These are phyloP conservation scores for Linum lewisii DNA, from an alignment of 345 rosid genomes.

Conservation along the genomic window DNA sequence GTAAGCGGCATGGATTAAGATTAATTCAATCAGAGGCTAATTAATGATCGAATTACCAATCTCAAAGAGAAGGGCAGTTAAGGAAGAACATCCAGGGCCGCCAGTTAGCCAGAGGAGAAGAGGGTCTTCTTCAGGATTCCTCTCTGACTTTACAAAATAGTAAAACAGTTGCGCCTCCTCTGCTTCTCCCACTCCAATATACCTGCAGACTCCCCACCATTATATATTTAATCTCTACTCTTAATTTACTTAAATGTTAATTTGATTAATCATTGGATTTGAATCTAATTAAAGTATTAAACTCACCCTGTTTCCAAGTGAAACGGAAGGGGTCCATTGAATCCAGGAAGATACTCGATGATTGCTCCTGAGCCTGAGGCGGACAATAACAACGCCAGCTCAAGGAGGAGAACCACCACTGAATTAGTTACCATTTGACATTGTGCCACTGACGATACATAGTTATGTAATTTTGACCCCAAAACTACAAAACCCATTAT, in stretches of 20 bases:
- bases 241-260: no score
- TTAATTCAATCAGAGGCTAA: no score
- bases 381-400: not conserved
- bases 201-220: not conserved
- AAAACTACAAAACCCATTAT: no score
- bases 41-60: not conserved
- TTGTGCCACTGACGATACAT: no score
- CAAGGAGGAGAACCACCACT: no score
- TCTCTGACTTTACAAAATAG: no score
- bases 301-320: conserved; percentile 6
- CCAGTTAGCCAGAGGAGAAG: conserved; percentile 1
- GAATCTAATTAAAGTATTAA: no score
- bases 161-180: conserved; percentile 1
- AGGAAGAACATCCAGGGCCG: conserved; percentile 2
- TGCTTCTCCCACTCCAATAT: conserved; percentile 1
- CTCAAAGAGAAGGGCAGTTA: not conserved
- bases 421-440: no score
- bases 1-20: not conserved
- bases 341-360: conserved; percentile 3
- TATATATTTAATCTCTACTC: no score
- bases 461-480: no score
- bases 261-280: no score
- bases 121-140: not conserved
- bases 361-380: not conserved
- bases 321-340: conserved; percentile 1